These are phyloP conservation scores for Vitis hybrid DNA, from an alignment of 177 flowering plant genomes.

Conservation along the genomic window DNA sequence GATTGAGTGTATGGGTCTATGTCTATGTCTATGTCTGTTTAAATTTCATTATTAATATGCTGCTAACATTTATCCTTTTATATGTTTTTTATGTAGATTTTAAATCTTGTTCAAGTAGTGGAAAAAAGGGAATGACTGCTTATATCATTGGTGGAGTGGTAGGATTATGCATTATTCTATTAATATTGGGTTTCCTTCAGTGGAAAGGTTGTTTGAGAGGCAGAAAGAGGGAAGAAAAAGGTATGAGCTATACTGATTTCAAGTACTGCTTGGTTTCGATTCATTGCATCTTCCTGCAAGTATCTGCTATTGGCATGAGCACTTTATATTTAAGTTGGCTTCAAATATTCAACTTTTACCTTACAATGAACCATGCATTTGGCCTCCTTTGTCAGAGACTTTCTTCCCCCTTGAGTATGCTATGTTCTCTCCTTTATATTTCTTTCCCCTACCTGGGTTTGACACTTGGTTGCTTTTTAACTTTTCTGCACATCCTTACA, in stretches of 20 bases:
- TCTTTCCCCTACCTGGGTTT: no score
- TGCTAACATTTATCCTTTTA: not conserved
- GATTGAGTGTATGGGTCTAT: not conserved
- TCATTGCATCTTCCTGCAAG: not conserved
- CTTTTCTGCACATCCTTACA: no score
- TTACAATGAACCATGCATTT: no score
- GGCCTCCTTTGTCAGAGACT: no score
- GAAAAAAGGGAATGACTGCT: constrained; percentile 21
- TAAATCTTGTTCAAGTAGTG: constrained; percentile 21
- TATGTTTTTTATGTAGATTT: constrained; percentile 19
- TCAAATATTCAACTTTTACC: no score
- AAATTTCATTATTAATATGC: not conserved
- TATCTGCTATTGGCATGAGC: no score
- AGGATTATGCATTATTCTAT: constrained; percentile 18
- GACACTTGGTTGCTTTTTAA: no score
- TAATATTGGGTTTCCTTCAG: constrained; percentile 41
- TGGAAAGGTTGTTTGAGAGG: constrained; percentile 38
- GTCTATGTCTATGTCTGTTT: no score
- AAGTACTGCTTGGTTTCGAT: not conserved
- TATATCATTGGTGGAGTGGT: constrained; percentile 37
- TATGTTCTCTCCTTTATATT: no score
- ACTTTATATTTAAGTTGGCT: no score
- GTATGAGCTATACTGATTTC: constrained; percentile 8
- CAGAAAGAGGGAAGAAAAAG: constrained; percentile 23
- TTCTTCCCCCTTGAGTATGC: no score